phyloP scores from a whole-genome alignment of 108 stramenopile genomes.

The Cylindrotheca closterium region DNA sequence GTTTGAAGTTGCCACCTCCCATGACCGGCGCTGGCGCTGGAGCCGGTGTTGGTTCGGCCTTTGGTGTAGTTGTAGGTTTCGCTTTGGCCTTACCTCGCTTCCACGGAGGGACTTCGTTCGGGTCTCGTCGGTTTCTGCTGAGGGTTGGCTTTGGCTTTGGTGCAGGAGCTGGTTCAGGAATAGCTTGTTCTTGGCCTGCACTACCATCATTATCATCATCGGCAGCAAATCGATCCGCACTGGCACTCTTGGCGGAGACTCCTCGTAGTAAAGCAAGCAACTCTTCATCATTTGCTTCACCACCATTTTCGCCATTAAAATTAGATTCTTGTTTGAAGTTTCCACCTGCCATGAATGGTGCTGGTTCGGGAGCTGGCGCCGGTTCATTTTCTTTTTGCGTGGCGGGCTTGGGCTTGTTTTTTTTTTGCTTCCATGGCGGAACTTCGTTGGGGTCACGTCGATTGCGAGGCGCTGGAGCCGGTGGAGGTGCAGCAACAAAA shows the following conservation, averaged over 20 bases:
- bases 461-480: conserved; percentile 2
- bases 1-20: conserved; percentile 32
- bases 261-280: conserved; percentile 54
- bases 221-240: conserved; percentile 33
- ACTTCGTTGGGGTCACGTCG: conserved; percentile 1
- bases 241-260: conserved; percentile 42
- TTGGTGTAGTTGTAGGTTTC: not conserved
- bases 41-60: not conserved
- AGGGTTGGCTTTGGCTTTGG: not conserved
- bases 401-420: not conserved
- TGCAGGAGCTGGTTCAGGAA: conserved; percentile 8
- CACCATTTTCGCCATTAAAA: conserved; percentile 52
- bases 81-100: conserved; percentile 21
- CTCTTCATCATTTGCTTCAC: conserved; percentile 50
- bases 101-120: conserved; percentile 29
- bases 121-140: conserved; percentile 2
- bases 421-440: conserved; percentile 31
- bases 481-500: conserved; percentile 11
- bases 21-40: not conserved
- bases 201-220: conserved; percentile 4
- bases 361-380: not conserved
- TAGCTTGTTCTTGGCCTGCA: no score
- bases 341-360: conserved; percentile 21
- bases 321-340: conserved; percentile 33
- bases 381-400: not conserved